Conservation (phyloP, 2,329 filamentous ascomycete species). For the Furcasterigmium sp. region DNA sequence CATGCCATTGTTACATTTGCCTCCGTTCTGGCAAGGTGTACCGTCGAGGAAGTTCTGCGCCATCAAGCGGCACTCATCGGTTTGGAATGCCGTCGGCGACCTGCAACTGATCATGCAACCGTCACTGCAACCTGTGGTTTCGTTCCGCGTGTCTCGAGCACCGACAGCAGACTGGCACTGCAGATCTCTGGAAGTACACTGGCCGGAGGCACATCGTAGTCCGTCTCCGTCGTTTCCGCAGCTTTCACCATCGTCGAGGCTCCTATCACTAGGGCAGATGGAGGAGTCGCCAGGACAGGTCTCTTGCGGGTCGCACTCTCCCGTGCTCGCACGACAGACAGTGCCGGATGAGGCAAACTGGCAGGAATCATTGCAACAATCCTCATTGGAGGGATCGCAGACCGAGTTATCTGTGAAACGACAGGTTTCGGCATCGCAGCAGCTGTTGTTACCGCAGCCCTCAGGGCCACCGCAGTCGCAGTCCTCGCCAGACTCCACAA, state of each 20-base stretch:
- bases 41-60: conserved; percentile 94
- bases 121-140: conserved; percentile 72
- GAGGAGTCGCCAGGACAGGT: conserved; percentile 69
- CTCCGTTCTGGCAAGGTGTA: conserved; percentile 76
- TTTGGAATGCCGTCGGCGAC: conserved; percentile 55
- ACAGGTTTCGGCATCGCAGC: conserved; percentile 84
- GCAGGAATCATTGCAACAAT: conserved; percentile 68
- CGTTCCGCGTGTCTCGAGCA: conserved; percentile 64
- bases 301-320: conserved; percentile 81
- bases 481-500: conserved; percentile 84
- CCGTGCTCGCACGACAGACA: conserved; percentile 75
- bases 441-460: conserved; percentile 69
- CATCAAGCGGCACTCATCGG: conserved; percentile 58
- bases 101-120: conserved; percentile 75
- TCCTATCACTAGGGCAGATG: conserved; percentile 69
- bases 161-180: conserved; percentile 88
- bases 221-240: conserved; percentile 62
- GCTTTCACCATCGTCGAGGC: conserved; percentile 60
- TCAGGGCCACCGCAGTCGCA: conserved; percentile 85
- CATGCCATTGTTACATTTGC: conserved; percentile 70
- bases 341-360: conserved; percentile 61
- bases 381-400: conserved; percentile 78
- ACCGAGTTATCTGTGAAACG: conserved; percentile 70
- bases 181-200: conserved; percentile 86
- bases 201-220: conserved; percentile 80